Conservation (phyloP, 2,329 filamentous ascomycete species). For the Calonectria hongkongensis region DNA sequence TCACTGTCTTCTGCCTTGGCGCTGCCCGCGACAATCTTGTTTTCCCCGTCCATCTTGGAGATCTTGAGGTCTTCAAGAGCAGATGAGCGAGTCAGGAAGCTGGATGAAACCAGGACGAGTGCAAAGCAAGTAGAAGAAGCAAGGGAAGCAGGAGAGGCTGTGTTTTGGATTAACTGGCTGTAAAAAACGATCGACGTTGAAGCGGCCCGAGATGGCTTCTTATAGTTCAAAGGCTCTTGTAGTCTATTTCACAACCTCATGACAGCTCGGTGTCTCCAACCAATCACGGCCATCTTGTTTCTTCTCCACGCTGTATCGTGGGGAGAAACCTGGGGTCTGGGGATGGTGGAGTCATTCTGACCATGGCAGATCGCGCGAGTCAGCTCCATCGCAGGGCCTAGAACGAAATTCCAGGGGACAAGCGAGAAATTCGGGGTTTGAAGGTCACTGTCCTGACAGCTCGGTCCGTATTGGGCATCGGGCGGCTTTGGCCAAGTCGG, state of each 20-base stretch:
- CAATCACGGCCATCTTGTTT: neutral
- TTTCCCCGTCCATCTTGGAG: slow-evolving; percentile 2
- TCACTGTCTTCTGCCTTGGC: neutral
- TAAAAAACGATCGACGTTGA: slow-evolving; percentile 15
- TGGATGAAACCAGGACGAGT: neutral
- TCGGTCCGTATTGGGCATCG: slow-evolving; percentile 4
- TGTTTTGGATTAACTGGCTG: neutral
- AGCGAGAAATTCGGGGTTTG: slow-evolving; percentile 7
- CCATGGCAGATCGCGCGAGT: neutral
- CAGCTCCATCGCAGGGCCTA: neutral
- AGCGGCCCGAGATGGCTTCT: slow-evolving; percentile 21
- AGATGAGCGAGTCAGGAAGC: neutral
- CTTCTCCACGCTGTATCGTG: slow-evolving; percentile 14
- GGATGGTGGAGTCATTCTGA: slow-evolving; percentile 1
- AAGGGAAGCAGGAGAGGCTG: neutral
- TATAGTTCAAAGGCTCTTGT: slow-evolving; percentile 6
- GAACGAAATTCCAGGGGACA: neutral
- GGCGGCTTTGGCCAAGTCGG: neutral
- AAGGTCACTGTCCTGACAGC: neutral
- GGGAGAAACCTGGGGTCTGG: slow-evolving; percentile 22
- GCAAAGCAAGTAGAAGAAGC: neutral
- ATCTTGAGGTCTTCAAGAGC: neutral
- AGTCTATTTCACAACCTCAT: slow-evolving; percentile 10
- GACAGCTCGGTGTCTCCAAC: slow-evolving; percentile 2
- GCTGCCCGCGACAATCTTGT: neutral